These are phyloP conservation scores for Penicillium silybi DNA, from an alignment of 495 filamentous ascomycete genomes.

Conservation along the genomic window DNA sequence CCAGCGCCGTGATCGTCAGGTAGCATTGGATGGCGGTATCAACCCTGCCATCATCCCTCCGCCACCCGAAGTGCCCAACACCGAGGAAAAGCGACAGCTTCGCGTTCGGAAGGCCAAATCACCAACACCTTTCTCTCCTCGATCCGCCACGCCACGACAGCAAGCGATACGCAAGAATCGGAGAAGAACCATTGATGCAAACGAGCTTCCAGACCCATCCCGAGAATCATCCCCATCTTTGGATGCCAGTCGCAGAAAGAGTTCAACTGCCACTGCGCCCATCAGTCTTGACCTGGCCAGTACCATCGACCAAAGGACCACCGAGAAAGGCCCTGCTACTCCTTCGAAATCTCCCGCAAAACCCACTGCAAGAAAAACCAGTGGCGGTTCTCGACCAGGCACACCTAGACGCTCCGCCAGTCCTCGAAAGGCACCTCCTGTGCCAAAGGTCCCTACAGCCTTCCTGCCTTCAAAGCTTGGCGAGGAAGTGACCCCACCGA, in stretches of 20 bases:
- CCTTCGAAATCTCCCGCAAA: constrained; percentile 12
- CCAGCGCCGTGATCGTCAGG: constrained; percentile 59
- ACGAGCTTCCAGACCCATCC: constrained; percentile 34
- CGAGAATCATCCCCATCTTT: constrained; percentile 40
- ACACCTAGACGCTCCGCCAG: constrained; percentile 44
- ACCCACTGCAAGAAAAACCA: constrained; percentile 36
- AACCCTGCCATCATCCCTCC: constrained; percentile 17
- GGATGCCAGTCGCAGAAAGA: constrained; percentile 37
- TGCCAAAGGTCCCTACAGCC: constrained; percentile 40
- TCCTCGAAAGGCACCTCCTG: constrained; percentile 42
- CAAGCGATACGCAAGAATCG: constrained; percentile 48
- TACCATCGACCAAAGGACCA: background rate
- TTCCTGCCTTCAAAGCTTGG: constrained; percentile 21
- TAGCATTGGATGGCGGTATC: constrained; percentile 25
- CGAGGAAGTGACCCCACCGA: background rate
- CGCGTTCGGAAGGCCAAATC: constrained; percentile 64
- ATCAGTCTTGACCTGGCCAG: background rate
- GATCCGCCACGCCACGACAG: constrained; percentile 47
- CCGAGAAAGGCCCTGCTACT: constrained; percentile 1
- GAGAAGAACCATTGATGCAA: constrained; percentile 61
- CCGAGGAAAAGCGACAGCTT: constrained; percentile 62
- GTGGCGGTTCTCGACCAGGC: constrained; percentile 33
- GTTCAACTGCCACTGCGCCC: constrained; percentile 18
- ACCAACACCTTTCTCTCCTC: constrained; percentile 36
- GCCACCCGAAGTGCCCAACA: constrained; percentile 27